Evolutionary conservation across 495 filamentous ascomycete species (phyloP).

Genomic region (Penicillium macrosclerotiorum): DNA sequence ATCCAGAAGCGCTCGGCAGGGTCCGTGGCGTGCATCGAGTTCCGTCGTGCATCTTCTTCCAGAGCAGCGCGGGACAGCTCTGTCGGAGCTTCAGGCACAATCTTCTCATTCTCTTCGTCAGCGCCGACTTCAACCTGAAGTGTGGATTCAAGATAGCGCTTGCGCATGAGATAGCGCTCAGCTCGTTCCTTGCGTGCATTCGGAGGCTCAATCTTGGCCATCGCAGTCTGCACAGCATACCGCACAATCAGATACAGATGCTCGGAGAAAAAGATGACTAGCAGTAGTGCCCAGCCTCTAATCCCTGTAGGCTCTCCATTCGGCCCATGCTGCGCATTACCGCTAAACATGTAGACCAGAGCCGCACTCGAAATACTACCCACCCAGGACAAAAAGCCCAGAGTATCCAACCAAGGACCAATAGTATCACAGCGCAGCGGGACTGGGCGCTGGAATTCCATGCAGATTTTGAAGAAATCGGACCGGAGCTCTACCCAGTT

Average conservation of each 20-base stretch:
- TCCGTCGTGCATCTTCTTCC: constrained; percentile 67
- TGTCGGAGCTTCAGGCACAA: constrained; percentile 14
- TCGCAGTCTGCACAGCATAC: constrained; percentile 63
- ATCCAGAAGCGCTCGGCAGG: constrained; percentile 69
- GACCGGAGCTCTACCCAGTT: constrained; percentile 95
- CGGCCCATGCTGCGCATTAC: constrained; percentile 55
- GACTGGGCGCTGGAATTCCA: constrained; percentile 82
- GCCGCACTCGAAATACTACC: constrained; percentile 83
- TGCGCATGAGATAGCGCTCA: constrained; percentile 71
- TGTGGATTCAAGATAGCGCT: constrained; percentile 61
- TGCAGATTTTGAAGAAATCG: constrained; percentile 92
- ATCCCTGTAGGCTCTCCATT: constrained; percentile 60
- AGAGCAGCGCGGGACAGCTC: constrained; percentile 44
- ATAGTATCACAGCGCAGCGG: constrained; percentile 89
- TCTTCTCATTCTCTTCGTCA: constrained; percentile 15
- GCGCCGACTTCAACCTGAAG: constrained; percentile 32
- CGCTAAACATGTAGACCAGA: constrained; percentile 81
- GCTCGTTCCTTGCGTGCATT: constrained; percentile 77
- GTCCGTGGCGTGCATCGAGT: constrained; percentile 48
- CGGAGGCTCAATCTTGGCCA: constrained; percentile 79
- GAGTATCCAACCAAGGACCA: constrained; percentile 86
- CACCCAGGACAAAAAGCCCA: constrained; percentile 88
- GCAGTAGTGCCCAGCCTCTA: constrained; percentile 73
- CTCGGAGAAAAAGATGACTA: constrained; percentile 84
- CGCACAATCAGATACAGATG: constrained; percentile 78